Evolutionary conservation across 768 basidiomycete species (phyloP).

Genomic region (Mycena crocata): DNA sequence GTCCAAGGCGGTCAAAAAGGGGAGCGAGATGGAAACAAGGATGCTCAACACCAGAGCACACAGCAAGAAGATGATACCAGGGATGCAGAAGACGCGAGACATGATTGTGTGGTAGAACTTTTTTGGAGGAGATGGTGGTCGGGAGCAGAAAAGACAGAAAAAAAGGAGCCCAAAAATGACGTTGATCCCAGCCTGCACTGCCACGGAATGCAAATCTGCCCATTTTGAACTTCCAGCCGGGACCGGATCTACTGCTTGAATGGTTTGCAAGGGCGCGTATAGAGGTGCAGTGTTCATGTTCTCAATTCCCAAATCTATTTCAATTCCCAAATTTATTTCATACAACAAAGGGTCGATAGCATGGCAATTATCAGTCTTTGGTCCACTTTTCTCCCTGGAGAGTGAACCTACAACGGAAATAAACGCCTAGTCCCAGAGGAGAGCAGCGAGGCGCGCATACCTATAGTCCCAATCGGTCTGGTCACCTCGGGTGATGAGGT

Average conservation of each 20-base stretch:
- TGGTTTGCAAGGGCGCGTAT: too few relatives aligned
- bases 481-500: slow-evolving; percentile 20
- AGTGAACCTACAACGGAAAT: background rate
- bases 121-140: background rate
- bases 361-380: background rate
- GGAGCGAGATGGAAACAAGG: slow-evolving; percentile 78
- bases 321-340: too few relatives aligned
- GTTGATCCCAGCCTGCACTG: too few relatives aligned
- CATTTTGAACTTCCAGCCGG: too few relatives aligned
- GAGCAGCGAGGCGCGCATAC: background rate
- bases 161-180: background rate
- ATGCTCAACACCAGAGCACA: slow-evolving; percentile 74
- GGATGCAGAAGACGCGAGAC: slow-evolving; percentile 69
- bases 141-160: background rate
- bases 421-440: background rate
- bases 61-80: slow-evolving; percentile 67
- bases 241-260: too few relatives aligned
- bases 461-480: slow-evolving; percentile 15
- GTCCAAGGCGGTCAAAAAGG: slow-evolving; percentile 75
- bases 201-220: too few relatives aligned
- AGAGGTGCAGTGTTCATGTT: too few relatives aligned
- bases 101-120: slow-evolving; percentile 37
- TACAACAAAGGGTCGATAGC: too few relatives aligned
- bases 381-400: background rate
- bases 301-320: too few relatives aligned